Base-by-base conservation (phyloP, 2,329 filamentous ascomycete genomes). In the Fusarium circinatum region DNA sequence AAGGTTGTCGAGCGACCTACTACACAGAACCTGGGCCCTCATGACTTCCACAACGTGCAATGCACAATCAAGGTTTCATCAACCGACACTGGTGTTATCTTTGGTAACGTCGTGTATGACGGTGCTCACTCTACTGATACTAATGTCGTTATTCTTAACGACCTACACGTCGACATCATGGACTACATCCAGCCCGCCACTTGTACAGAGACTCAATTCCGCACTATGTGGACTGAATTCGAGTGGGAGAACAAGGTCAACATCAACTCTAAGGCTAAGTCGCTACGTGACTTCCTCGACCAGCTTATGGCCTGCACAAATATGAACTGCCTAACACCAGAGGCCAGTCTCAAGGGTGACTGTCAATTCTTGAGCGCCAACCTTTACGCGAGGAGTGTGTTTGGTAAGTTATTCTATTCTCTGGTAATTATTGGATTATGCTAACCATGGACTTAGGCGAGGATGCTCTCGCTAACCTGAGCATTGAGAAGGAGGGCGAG, bases 181-280 rank as follows among this genome's bases (percentile, higher is more conserved):
- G 96, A 99, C 85, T 99, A 99, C 85, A 99, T 99, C 79, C 96
- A 98, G 82, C 96, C 96, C 4, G 96, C 96, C 12, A 92, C 95
- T 22, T 99, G 96, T 87, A 96, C 94, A 9, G 96, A 99, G 87
- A 98, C 96, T 17, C 95, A 98, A 80, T 99, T 99, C 91, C 91
- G 96, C 68, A 97, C 94, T n/a, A 99, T 99, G 96, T 99, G 96
- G 96, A 99, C 96, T 42, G 96, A 99, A 82, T 99, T 99, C 76
- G 96, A 99, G 82, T 99, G 96, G 96, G 96, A 99, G 88, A 99
- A 99, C 86, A 99, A 99, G 89, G 96, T 99, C 83, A 99, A 99
- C 86, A 98, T 99, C 86, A 98, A 98, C 85, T 97, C 94, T 74
- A 98, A 98, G 88, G 94, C 94, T 76, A 97, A 96, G 86, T 93